Conservation (phyloP, 306 rosid species). For the Inga leiocalycina region DNA sequence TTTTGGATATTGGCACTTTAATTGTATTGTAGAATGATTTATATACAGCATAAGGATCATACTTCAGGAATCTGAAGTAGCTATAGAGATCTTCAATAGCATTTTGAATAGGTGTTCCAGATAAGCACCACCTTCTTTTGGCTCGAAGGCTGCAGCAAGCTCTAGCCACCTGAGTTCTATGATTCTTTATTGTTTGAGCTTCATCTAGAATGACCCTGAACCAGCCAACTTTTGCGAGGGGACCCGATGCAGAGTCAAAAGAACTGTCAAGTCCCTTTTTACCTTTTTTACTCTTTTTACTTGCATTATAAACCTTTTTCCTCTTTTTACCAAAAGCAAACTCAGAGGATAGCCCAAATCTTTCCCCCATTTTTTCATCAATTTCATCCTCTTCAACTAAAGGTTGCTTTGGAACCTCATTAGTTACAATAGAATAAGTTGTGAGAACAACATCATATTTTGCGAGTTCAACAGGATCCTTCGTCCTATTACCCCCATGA, state of each 20-base stretch:
- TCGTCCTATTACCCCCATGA: slow-evolving; percentile 95
- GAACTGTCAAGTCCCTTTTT: slow-evolving; percentile 67
- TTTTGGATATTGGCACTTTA: slow-evolving; percentile 89
- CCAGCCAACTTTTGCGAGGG: slow-evolving; percentile 96
- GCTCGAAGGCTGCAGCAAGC: slow-evolving; percentile 98
- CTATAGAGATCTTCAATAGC: slow-evolving; percentile 92
- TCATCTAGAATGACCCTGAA: slow-evolving; percentile 94
- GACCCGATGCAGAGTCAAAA: slow-evolving; percentile 62
- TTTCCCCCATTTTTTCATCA: slow-evolving; percentile 73
- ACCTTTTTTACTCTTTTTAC: slow-evolving; percentile 79
- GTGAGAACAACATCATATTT: slow-evolving; percentile 91
- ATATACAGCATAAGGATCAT: slow-evolving; percentile 91
- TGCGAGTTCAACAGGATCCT: slow-evolving; percentile 79
- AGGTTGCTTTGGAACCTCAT: slow-evolving; percentile 94
- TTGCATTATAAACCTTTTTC: slow-evolving; percentile 56
- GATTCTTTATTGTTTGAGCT: slow-evolving; percentile 97
- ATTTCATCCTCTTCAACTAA: slow-evolving; percentile 82
- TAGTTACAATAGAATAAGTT: slow-evolving; percentile 86
- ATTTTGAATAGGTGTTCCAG: slow-evolving; percentile 98
- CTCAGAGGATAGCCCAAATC: slow-evolving; percentile 72
- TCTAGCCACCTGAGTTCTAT: slow-evolving; percentile 99
- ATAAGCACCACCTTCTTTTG: slow-evolving; percentile 98
- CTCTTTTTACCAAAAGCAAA: slow-evolving; percentile 65
- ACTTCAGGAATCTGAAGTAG: slow-evolving; percentile 94
- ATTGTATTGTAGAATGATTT: slow-evolving; percentile 81